A percentile compares a stretch with the other conserved stretches of the same genome.
Conservation (phyloP, 78 protist genomes). For the Tieghemostelium lacteum region DNA sequence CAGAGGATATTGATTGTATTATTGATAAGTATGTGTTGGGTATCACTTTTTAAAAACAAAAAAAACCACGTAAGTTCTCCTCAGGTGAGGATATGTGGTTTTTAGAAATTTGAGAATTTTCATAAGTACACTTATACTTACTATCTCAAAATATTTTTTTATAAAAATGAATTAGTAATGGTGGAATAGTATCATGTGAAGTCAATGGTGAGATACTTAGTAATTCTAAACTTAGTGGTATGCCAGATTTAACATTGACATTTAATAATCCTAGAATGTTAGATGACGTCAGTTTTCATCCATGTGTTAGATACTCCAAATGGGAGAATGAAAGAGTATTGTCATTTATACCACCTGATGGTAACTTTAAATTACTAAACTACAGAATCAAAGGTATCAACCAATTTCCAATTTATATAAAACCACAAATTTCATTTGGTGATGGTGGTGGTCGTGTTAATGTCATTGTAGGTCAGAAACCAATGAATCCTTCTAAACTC, state of each 20-base stretch:
- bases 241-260: slow-evolving; percentile 88
- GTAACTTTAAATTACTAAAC: slow-evolving; percentile 78
- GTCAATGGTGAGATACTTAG: slow-evolving; percentile 70
- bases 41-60: no score
- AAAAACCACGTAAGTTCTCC: no score
- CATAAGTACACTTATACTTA: background rate
- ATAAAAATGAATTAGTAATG: slow-evolving; percentile 54
- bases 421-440: slow-evolving; percentile 81
- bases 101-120: no score
- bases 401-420: slow-evolving; percentile 83
- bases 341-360: slow-evolving; percentile 91
- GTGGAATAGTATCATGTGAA: slow-evolving; percentile 71
- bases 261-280: slow-evolving; percentile 87
- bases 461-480: slow-evolving; percentile 56
- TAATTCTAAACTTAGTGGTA: slow-evolving; percentile 83
- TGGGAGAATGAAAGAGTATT: slow-evolving; percentile 83
- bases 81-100: no score
- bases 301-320: slow-evolving; percentile 87
- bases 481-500: background rate
- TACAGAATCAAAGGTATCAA: slow-evolving; percentile 78
- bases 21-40: slow-evolving; percentile 63
- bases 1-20: slow-evolving; percentile 91
- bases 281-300: slow-evolving; percentile 91
- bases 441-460: slow-evolving; percentile 78
- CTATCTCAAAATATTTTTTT: background rate